A percentile compares a stretch with the other conserved stretches of the same genome.
These are phyloP conservation scores for Pelargonium cotyledonis DNA, from an alignment of 441 rosid species.

Conservation along the genomic window DNA sequence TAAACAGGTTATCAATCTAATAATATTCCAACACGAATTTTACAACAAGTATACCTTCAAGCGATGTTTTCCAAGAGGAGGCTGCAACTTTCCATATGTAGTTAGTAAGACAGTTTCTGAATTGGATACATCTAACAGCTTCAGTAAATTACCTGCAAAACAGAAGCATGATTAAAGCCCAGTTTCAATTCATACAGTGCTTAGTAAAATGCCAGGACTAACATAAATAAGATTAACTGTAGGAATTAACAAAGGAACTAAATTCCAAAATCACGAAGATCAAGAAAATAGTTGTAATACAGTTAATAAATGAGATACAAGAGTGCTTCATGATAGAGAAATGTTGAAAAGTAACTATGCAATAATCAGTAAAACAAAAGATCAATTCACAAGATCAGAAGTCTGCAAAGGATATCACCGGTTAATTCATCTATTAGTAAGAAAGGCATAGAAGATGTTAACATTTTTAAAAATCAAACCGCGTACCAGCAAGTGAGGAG, in stretches of 20 bases:
- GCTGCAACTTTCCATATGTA: conserved; percentile 87
- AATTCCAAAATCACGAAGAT: background rate
- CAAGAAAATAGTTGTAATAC: background rate
- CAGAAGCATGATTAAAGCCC: conserved; percentile 9
- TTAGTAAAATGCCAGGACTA: background rate
- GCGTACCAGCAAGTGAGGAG: no score
- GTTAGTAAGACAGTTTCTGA: conserved; percentile 54
- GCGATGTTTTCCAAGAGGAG: conserved; percentile 93
- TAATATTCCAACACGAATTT: conserved; percentile 5
- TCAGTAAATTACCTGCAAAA: conserved; percentile 65
- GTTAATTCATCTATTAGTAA: no score
- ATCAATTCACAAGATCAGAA: background rate
- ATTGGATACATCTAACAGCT: conserved; percentile 68
- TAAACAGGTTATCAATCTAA: background rate
- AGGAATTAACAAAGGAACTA: no score
- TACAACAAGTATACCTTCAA: conserved; percentile 47
- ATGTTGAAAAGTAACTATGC: conserved; percentile 1
- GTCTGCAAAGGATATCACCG: no score
- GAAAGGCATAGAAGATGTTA: no score
- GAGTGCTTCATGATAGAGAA: background rate
- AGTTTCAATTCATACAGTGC: background rate
- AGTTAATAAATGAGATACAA: background rate
- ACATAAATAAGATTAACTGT: background rate
- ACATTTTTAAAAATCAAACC: no score
- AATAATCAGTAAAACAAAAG: background rate